phyloP scores from a whole-genome alignment of 176 grass and related monocot species.

The Ananas comosus region DNA sequence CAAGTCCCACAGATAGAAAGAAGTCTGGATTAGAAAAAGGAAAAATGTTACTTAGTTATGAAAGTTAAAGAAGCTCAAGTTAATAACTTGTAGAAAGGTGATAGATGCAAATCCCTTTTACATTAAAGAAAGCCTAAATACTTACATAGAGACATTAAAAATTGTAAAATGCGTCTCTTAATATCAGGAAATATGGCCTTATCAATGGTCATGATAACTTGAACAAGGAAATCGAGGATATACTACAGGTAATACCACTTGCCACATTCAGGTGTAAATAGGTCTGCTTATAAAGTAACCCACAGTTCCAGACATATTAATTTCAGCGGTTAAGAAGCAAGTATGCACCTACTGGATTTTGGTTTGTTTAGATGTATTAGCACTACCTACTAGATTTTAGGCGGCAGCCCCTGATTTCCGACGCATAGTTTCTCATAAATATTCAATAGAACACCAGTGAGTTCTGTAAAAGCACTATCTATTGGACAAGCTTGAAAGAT shows the following conservation, averaged over 20 bases:
- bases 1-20: constrained; percentile 92
- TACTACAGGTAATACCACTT: no score
- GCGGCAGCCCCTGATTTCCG: not conserved
- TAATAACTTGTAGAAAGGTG: not conserved
- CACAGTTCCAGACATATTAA: no score
- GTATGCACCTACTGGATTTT: no score
- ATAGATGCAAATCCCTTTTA: not conserved
- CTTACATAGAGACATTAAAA: not conserved
- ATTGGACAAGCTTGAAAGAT: not conserved
- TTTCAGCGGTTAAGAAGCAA: no score
- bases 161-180: not conserved
- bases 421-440: not conserved
- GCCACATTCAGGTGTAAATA: no score
- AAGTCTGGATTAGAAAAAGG: constrained; percentile 53
- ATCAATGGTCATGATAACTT: no score
- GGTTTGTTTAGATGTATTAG: no score
- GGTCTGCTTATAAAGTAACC: no score
- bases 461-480: not conserved
- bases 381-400: no score
- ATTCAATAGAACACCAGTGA: not conserved
- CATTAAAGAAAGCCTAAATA: not conserved
- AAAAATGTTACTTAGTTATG: not conserved
- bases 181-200: not conserved
- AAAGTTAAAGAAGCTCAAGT: no score
- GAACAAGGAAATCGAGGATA: no score